Conservation (phyloP, 306 rosid species). For the Trifolium subterraneum region DNA sequence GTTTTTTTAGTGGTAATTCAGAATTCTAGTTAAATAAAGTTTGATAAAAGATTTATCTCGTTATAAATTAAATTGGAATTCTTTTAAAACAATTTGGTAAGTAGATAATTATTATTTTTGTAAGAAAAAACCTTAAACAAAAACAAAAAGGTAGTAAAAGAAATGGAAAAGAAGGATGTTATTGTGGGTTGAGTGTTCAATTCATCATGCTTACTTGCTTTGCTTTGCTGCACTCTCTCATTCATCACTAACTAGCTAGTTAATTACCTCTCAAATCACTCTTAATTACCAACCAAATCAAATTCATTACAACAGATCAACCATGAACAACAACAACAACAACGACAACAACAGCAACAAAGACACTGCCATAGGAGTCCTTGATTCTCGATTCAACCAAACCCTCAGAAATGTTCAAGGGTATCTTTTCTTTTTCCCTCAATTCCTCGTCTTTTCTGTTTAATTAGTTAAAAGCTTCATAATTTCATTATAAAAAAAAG, state of each 20-base stretch:
- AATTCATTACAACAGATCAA: conserved; percentile 39
- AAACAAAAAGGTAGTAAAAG: neutral
- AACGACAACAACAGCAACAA: conserved; percentile 47
- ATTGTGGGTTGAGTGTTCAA: neutral
- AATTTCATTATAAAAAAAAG: conserved; percentile 15
- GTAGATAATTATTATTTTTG: neutral
- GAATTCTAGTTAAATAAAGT: too few relatives aligned
- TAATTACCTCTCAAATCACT: neutral
- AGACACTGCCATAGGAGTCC: conserved; percentile 54
- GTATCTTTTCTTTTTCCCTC: conserved; percentile 41
- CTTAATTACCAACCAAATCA: neutral
- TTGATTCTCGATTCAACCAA: conserved; percentile 86
- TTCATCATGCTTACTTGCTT: neutral
- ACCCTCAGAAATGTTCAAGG: conserved; percentile 96
- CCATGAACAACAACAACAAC: conserved; percentile 62
- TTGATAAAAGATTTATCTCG: too few relatives aligned
- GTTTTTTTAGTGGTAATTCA: too few relatives aligned
- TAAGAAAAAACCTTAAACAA: neutral
- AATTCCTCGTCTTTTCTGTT: conserved; percentile 6
- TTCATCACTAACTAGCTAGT: neutral
- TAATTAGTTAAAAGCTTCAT: conserved; percentile 24
- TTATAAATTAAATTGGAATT: too few relatives aligned
- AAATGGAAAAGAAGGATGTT: neutral
- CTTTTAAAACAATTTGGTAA: too few relatives aligned
- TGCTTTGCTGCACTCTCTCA: conserved; percentile 22